A percentile compares a stretch with the other conserved stretches of the same genome.
These are phyloP conservation scores for Amauroascus verrucosus DNA, from an alignment of 2,329 filamentous ascomycete species.

Conservation along the genomic window DNA sequence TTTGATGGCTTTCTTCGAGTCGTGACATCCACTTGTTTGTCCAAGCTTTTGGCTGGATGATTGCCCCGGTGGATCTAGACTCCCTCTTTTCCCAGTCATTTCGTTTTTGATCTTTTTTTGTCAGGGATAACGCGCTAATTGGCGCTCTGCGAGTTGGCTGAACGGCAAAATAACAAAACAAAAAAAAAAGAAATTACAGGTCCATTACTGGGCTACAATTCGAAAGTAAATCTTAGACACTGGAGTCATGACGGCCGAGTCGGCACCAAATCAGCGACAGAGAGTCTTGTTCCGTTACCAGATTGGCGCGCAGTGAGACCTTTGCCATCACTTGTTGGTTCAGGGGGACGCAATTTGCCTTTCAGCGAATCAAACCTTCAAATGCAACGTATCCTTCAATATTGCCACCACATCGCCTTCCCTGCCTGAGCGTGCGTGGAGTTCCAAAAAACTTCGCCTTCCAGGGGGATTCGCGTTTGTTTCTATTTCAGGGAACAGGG, in stretches of 20 bases:
- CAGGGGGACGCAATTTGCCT: too few relatives aligned
- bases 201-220: background rate
- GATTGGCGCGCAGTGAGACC: too few relatives aligned
- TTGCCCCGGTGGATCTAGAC: background rate
- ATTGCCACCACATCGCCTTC: too few relatives aligned
- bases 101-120: too few relatives aligned
- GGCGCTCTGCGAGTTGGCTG: background rate
- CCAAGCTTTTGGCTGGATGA: background rate
- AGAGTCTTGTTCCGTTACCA: too few relatives aligned
- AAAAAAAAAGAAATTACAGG: background rate
- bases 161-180: too few relatives aligned
- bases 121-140: background rate
- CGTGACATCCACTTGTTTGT: background rate
- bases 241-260: too few relatives aligned
- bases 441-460: background rate
- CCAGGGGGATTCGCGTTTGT: background rate
- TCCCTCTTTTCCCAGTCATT: background rate
- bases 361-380: background rate
- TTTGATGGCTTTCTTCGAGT: background rate
- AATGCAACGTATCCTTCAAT: too few relatives aligned
- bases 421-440: too few relatives aligned
- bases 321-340: too few relatives aligned
- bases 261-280: too few relatives aligned
- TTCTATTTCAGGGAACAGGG: background rate
- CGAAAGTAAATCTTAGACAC: background rate